Conservation (phyloP, 139 green algal genomes). For the Chlamydomonas incerta region DNA sequence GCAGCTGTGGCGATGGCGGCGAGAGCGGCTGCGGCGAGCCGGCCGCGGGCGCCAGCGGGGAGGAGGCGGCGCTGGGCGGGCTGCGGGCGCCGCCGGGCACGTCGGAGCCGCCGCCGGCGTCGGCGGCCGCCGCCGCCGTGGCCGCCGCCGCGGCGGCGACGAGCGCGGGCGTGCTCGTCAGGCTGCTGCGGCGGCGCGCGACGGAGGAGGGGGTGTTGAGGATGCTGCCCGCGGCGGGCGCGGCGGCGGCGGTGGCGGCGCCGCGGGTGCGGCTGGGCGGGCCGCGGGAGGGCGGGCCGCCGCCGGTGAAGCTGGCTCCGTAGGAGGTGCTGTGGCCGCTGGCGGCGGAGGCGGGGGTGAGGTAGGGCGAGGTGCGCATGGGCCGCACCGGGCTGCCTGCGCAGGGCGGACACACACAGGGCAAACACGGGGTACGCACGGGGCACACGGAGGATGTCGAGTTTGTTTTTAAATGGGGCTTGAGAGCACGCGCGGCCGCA, state of each 20-base stretch:
- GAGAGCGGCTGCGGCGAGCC: background rate
- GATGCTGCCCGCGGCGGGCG: background rate
- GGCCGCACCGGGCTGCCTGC: conserved; percentile 22
- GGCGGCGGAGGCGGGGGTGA: background rate
- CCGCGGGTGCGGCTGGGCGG: too few species aligned
- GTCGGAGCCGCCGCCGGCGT: background rate
- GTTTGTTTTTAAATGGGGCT: too few species aligned
- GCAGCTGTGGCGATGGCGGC: background rate
- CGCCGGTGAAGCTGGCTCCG: background rate
- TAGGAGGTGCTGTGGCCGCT: too few species aligned
- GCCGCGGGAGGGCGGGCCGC: background rate
- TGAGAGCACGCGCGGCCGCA: too few species aligned
- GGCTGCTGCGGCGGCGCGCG: background rate
- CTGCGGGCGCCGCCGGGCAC: background rate
- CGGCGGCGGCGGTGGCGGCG: background rate
- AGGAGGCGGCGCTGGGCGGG: background rate
- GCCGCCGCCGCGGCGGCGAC: background rate
- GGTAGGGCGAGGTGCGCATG: background rate
- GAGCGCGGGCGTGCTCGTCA: too few species aligned
- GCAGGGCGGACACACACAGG: too few species aligned
- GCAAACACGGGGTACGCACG: too few species aligned
- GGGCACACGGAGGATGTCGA: too few species aligned
- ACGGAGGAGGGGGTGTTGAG: background rate
- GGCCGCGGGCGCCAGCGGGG: background rate
- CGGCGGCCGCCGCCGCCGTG: background rate